These are phyloP conservation scores for Candida silvatica DNA, from an alignment of 805 yeast genomes.

Conservation along the genomic window DNA sequence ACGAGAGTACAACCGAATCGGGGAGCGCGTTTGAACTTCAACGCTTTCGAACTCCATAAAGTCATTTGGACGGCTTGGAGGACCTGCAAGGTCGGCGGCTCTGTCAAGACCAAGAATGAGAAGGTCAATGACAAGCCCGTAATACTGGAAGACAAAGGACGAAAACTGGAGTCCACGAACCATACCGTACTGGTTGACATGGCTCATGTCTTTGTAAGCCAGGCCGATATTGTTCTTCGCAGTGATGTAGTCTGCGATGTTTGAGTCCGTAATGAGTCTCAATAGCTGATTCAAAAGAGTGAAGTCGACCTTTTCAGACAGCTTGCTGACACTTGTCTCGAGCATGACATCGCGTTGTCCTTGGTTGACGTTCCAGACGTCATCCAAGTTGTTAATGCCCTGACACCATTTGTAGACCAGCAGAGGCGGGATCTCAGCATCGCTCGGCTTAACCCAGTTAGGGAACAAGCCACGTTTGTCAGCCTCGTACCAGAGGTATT, in stretches of 20 bases:
- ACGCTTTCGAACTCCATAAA: slow-evolving; percentile 61
- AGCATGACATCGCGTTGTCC: slow-evolving; percentile 81
- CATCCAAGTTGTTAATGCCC: slow-evolving; percentile 70
- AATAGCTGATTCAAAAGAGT: slow-evolving; percentile 77
- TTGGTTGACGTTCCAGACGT: slow-evolving; percentile 69
- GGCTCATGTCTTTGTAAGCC: slow-evolving; percentile 91
- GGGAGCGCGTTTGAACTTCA: slow-evolving; percentile 57
- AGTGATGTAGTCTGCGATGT: slow-evolving; percentile 89
- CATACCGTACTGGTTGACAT: slow-evolving; percentile 81
- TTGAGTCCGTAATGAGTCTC: slow-evolving; percentile 76
- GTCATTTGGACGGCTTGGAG: slow-evolving; percentile 61
- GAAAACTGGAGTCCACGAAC: slow-evolving; percentile 86
- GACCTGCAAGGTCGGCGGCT: slow-evolving; percentile 82
- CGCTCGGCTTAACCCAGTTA: slow-evolving; percentile 93
- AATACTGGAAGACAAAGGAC: slow-evolving; percentile 82
- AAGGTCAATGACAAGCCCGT: slow-evolving; percentile 79
- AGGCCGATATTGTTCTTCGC: slow-evolving; percentile 80
- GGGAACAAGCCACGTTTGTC: slow-evolving; percentile 85
- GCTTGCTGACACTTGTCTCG: slow-evolving; percentile 61
- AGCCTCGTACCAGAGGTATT: slow-evolving; percentile 93
- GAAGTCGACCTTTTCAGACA: slow-evolving; percentile 82
- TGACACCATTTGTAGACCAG: slow-evolving; percentile 92
- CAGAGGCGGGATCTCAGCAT: slow-evolving; percentile 86
- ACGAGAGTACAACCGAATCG: slow-evolving; percentile 74
- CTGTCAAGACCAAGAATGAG: slow-evolving; percentile 78